Evolutionary conservation across 2,329 filamentous ascomycete species (phyloP).

Genomic region (Colletotrichum agaves): DNA sequence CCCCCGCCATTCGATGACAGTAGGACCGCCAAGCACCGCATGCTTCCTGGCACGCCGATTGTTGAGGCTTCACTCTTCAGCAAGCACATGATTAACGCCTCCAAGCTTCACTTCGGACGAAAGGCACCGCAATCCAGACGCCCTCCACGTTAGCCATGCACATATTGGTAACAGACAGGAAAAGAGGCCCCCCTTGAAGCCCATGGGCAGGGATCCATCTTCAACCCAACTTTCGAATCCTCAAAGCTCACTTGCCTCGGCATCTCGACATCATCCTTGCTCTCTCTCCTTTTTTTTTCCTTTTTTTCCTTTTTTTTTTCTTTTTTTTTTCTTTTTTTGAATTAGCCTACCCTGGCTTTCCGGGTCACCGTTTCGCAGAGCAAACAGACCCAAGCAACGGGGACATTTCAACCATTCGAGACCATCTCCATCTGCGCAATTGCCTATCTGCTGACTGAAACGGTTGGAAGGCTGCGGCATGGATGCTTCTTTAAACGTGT

Average conservation of each 20-base stretch:
- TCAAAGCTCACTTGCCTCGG: conserved; percentile 23
- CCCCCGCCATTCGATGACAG: conserved; percentile 12
- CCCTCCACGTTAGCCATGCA: conserved; percentile 8
- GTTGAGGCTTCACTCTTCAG: conserved; percentile 26
- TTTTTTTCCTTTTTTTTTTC: background rate
- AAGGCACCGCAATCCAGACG: conserved; percentile 21
- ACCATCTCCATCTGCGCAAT: conserved; percentile 11
- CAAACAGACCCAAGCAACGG: conserved; percentile 12
- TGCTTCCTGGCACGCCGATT: conserved; percentile 11
- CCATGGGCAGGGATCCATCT: conserved; percentile 5
- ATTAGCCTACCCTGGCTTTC: conserved; percentile 2
- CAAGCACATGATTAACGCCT: conserved; percentile 33
- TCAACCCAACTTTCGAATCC: conserved; percentile 1
- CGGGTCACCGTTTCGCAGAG: conserved; percentile 1
- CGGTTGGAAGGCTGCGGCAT: conserved; percentile 30
- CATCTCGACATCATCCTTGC: conserved; percentile 33
- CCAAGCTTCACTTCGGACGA: conserved; percentile 27
- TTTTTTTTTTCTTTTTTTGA: no score
- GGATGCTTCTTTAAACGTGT: conserved; percentile 18
- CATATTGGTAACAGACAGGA: background rate
- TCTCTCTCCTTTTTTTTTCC: background rate
- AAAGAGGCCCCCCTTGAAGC: background rate
- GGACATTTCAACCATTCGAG: background rate
- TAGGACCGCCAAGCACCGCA: conserved; percentile 24
- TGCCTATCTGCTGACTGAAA: conserved; percentile 23